These are phyloP conservation scores for Malus sylvestris DNA, from an alignment of 306 rosid genomes.

Conservation along the genomic window DNA sequence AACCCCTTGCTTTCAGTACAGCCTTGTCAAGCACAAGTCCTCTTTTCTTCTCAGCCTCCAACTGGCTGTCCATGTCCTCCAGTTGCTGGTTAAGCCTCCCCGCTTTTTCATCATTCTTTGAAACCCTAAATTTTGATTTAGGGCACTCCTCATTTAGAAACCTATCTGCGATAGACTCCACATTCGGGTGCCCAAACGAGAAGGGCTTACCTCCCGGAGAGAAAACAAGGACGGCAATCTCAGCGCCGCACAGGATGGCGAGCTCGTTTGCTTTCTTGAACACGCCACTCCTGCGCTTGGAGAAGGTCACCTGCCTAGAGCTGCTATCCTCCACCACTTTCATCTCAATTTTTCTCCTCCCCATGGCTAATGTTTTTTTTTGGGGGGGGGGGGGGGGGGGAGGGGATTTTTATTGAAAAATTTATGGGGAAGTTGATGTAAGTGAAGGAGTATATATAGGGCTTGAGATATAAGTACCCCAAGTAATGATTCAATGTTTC, in stretches of 20 bases:
- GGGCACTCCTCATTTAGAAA: slow-evolving; percentile 17
- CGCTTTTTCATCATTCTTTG: background rate
- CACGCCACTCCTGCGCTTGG: slow-evolving; percentile 52
- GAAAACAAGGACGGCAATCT: slow-evolving; percentile 35
- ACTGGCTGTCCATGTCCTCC: background rate
- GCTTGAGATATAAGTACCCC: background rate
- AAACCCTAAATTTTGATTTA: background rate
- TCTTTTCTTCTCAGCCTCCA: slow-evolving; percentile 28
- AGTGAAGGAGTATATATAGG: background rate
- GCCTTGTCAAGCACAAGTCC: slow-evolving; percentile 21
- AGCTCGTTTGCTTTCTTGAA: slow-evolving; percentile 61
- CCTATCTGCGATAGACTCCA: slow-evolving; percentile 21
- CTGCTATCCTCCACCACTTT: slow-evolving; percentile 27
- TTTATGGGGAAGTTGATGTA: background rate
- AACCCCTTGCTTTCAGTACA: background rate
- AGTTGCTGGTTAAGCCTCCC: slow-evolving; percentile 22
- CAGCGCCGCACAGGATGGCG: slow-evolving; percentile 39
- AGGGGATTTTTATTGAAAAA: background rate
- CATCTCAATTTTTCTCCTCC: slow-evolving; percentile 40
- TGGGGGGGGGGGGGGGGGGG: background rate
- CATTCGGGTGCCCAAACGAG: slow-evolving; percentile 43
- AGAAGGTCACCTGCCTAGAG: slow-evolving; percentile 42
- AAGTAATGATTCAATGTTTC: slow-evolving; percentile 17
- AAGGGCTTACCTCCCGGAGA: slow-evolving; percentile 45
- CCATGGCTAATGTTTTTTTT: background rate